These are phyloP conservation scores for Xylariaceae sp. DNA, from an alignment of 2,329 filamentous ascomycete genomes.

Conservation along the genomic window DNA sequence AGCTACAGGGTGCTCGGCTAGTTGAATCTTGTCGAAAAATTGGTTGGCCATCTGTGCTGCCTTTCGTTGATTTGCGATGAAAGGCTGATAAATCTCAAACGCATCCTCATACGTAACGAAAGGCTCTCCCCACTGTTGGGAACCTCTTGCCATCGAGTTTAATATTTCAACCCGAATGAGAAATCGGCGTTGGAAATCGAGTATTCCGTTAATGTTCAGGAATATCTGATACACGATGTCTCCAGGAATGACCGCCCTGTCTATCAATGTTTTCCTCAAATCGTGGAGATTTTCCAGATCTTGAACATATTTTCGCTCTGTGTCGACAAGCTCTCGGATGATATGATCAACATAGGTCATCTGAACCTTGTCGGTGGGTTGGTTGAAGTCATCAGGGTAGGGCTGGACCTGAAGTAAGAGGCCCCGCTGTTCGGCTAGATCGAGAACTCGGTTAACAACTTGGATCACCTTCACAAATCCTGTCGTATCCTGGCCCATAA, in stretches of 20 bases:
- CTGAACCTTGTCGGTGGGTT: slow-evolving; percentile 57
- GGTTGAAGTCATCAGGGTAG: slow-evolving; percentile 51
- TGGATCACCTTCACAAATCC: slow-evolving; percentile 95
- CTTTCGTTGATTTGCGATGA: slow-evolving; percentile 93
- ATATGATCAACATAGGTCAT: slow-evolving; percentile 80
- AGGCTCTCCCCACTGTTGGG: slow-evolving; percentile 92
- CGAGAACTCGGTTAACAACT: slow-evolving; percentile 88
- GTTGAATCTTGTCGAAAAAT: slow-evolving; percentile 81
- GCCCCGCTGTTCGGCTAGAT: slow-evolving; percentile 75
- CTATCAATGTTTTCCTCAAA: slow-evolving; percentile 84
- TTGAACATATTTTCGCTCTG: slow-evolving; percentile 95
- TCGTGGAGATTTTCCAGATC: slow-evolving; percentile 92
- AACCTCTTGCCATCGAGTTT: slow-evolving; percentile 70
- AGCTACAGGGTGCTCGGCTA: slow-evolving; percentile 73
- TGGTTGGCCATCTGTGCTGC: slow-evolving; percentile 80
- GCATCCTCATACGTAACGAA: slow-evolving; percentile 81
- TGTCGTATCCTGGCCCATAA: slow-evolving; percentile 91
- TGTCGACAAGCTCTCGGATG: slow-evolving; percentile 85
- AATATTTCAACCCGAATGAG: slow-evolving; percentile 94
- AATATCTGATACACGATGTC: slow-evolving; percentile 94
- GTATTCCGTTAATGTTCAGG: slow-evolving; percentile 87
- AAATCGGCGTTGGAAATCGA: slow-evolving; percentile 94
- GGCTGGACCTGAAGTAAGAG: slow-evolving; percentile 62
- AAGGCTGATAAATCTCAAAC: slow-evolving; percentile 92
- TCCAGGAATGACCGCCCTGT: slow-evolving; percentile 81